phyloP scores from a whole-genome alignment of 2,329 filamentous ascomycete genomes.

The Hypoxylon rubiginosum region DNA sequence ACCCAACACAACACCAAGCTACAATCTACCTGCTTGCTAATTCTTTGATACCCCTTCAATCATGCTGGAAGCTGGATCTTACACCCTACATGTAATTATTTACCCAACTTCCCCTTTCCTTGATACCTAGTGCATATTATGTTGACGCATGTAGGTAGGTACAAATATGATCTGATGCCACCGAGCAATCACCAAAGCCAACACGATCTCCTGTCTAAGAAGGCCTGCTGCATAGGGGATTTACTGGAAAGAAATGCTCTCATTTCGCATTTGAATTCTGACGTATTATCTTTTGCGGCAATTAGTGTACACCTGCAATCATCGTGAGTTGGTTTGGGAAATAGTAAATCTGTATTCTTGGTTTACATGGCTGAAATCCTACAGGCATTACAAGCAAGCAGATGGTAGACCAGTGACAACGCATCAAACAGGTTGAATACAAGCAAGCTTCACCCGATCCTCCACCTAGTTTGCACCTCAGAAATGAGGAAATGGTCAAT shows the following conservation, averaged over 20 bases:
- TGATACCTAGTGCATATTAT: too few relatives aligned
- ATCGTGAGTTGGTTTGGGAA: background rate
- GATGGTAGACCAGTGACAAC: too few relatives aligned
- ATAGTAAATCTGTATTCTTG: background rate
- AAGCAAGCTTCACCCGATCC: background rate
- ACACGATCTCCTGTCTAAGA: too few relatives aligned
- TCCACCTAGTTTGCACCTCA: background rate
- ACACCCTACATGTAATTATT: background rate
- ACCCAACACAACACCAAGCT: too few relatives aligned
- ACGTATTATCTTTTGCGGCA: background rate
- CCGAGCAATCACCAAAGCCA: too few relatives aligned
- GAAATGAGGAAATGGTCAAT: too few relatives aligned
- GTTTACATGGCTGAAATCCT: background rate
- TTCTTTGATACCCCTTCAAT: background rate
- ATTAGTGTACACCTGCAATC: background rate
- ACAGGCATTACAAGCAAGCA: background rate
- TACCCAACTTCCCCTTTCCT: too few relatives aligned
- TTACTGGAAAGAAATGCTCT: background rate
- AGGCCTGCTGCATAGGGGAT: background rate
- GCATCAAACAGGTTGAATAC: background rate
- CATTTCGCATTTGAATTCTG: background rate
- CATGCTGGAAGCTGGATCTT: background rate
- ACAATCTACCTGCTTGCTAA: background rate
- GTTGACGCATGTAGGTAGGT: background rate
- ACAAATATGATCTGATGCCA: too few relatives aligned